Percentiles rank a stretch among this genome's conserved stretches.
These are phyloP conservation scores for Eucalyptus curtisii DNA, from an alignment of 345 rosid genomes.

Conservation along the genomic window DNA sequence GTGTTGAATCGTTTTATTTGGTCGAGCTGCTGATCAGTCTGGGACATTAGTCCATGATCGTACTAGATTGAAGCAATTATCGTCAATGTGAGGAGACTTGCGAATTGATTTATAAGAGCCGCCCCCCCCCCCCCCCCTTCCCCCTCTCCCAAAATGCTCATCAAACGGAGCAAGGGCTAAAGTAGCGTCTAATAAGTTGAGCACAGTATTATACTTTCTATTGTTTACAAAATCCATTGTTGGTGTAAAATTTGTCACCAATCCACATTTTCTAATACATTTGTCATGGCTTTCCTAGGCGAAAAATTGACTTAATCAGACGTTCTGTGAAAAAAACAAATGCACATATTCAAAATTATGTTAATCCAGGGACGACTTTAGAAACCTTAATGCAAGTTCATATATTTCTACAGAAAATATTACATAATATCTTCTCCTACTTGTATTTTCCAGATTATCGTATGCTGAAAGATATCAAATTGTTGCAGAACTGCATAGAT, in stretches of 20 bases:
- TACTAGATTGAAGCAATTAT: too few relatives aligned
- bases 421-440: neutral
- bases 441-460: neutral
- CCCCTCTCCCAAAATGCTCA: neutral
- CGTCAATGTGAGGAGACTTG: neutral
- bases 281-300: neutral
- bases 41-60: too few relatives aligned
- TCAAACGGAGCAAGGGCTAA: neutral
- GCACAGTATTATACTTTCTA: neutral
- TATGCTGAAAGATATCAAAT: neutral
- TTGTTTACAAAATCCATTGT: neutral
- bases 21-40: too few relatives aligned
- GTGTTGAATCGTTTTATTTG: too few relatives aligned
- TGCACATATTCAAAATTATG: neutral
- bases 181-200: neutral
- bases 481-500: neutral
- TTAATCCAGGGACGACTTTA: neutral
- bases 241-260: neutral
- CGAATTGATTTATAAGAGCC: neutral
- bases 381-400: neutral
- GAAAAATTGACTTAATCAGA: neutral
- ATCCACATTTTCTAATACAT: neutral
- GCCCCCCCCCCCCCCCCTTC: accelerated
- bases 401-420: neutral
- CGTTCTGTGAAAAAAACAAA: neutral